Evolutionary conservation across 1,139 yeast species (phyloP).

Genomic region (Tardiomyces digboiensis): DNA sequence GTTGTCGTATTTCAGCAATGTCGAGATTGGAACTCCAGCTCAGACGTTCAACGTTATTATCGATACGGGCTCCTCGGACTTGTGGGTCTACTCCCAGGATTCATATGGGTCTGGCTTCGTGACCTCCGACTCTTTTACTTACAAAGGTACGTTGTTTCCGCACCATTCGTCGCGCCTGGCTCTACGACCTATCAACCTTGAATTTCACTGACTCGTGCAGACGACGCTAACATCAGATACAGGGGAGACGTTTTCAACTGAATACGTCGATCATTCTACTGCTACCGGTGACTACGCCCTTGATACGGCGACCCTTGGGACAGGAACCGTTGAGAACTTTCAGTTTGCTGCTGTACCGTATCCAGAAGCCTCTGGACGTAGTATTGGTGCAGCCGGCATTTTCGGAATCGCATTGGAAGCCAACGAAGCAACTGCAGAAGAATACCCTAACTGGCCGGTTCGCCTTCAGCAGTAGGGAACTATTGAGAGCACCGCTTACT

Average conservation of each 20-base stretch:
- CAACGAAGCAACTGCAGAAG: conserved; percentile 7
- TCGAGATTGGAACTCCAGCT: conserved; percentile 1
- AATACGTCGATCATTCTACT: too few relatives aligned
- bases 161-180: too few relatives aligned
- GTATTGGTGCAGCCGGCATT: conserved; percentile 20
- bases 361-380: neutral
- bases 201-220: too few relatives aligned
- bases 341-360: neutral
- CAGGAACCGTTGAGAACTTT: neutral
- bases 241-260: too few relatives aligned
- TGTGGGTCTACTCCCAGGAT: conserved; percentile 18
- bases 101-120: neutral
- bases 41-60: conserved; percentile 15
- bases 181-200: too few relatives aligned
- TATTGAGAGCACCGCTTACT: conserved; percentile 37
- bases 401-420: conserved; percentile 16
- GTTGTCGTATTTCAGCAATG: neutral
- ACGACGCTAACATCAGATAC: too few relatives aligned
- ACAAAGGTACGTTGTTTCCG: neutral
- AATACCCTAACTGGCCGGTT: conserved; percentile 31
- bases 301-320: neutral
- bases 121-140: neutral
- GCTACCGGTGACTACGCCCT: too few relatives aligned
- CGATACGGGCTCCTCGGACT: conserved; percentile 27
- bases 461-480: conserved; percentile 36